Percentiles rank a stretch among this genome's conserved stretches.
These are phyloP conservation scores for Nitzschia palea DNA, from an alignment of 108 stramenopile species.

Conservation along the genomic window DNA sequence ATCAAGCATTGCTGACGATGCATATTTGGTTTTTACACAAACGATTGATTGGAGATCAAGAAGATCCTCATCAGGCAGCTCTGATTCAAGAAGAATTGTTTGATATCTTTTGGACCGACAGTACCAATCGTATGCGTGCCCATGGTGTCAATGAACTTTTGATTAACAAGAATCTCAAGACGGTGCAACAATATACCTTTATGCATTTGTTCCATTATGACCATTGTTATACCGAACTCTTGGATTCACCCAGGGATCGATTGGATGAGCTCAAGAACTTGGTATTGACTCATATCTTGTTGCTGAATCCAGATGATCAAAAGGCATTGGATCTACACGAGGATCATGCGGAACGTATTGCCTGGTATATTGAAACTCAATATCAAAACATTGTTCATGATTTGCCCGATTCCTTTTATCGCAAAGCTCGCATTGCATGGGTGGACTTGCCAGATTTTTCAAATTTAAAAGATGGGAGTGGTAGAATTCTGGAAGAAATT, in stretches of 20 bases:
- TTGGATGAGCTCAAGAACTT: conserved; percentile 59
- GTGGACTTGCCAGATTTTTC: conserved; percentile 76
- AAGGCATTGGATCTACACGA: conserved; percentile 35
- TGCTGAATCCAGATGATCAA: conserved; percentile 34
- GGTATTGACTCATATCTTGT: conserved; percentile 33
- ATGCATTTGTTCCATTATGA: conserved; percentile 82
- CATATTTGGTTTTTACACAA: conserved; percentile 92
- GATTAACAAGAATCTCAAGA: conserved; percentile 83
- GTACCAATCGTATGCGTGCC: conserved; percentile 71
- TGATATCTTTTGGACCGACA: conserved; percentile 87
- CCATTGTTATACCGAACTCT: conserved; percentile 74
- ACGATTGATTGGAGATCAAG: conserved; percentile 57
- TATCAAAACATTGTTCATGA: conserved; percentile 73
- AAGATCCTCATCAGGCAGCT: conserved; percentile 53
- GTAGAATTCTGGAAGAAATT: conserved; percentile 46
- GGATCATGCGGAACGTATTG: conserved; percentile 71
- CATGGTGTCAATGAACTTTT: conserved; percentile 80
- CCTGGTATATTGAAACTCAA: conserved; percentile 78
- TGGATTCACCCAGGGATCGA: conserved; percentile 56
- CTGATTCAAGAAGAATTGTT: conserved; percentile 90
- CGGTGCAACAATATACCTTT: conserved; percentile 88
- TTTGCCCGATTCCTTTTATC: conserved; percentile 68
- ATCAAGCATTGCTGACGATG: conserved; percentile 83
- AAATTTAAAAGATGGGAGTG: conserved; percentile 49
- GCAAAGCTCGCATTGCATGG: conserved; percentile 80